Evolutionary conservation across 345 rosid genomes (phyloP).

Genomic region (Ceriops decandra): DNA sequence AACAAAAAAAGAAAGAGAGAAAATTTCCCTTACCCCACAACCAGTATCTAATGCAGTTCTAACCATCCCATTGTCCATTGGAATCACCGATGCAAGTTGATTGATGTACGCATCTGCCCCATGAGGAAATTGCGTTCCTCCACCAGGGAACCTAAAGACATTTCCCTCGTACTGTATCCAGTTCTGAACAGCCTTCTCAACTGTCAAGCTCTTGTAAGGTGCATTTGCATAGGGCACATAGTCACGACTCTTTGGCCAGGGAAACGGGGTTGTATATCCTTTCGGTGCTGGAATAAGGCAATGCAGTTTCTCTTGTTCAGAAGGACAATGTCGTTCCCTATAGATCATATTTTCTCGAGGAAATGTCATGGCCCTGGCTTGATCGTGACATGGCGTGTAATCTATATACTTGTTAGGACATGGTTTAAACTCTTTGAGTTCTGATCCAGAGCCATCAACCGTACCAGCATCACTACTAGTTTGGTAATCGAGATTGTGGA

Average conservation of each 20-base stretch:
- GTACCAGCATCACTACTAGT: constrained; percentile 23
- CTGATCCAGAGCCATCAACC: constrained; percentile 8
- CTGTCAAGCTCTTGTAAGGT: constrained; percentile 38
- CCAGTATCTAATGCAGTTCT: constrained; percentile 34
- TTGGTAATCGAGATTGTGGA: constrained; percentile 23
- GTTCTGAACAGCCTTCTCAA: constrained; percentile 35
- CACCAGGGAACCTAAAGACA: constrained; percentile 32
- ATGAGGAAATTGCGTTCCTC: constrained; percentile 32
- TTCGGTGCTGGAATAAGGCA: constrained; percentile 33
- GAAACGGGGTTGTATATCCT: constrained; percentile 27
- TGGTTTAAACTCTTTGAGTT: constrained; percentile 17
- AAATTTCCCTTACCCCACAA: constrained; percentile 22
- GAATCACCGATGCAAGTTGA: constrained; percentile 30
- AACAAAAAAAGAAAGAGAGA: background rate
- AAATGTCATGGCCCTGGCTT: constrained; percentile 28
- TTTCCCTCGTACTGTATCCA: constrained; percentile 32
- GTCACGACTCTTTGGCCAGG: constrained; percentile 33
- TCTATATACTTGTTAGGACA: constrained; percentile 24
- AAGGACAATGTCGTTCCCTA: constrained; percentile 33
- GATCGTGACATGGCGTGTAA: constrained; percentile 35
- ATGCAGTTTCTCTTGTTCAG: constrained; percentile 27
- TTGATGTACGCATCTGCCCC: constrained; percentile 32
- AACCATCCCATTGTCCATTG: constrained; percentile 33
- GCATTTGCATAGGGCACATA: constrained; percentile 32
- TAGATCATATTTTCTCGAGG: constrained; percentile 32